Percentiles rank a stretch among this genome's conserved stretches.
phyloP scores from a whole-genome alignment of 805 yeast species.

The Zygosaccharomyces pseudorouxii region DNA sequence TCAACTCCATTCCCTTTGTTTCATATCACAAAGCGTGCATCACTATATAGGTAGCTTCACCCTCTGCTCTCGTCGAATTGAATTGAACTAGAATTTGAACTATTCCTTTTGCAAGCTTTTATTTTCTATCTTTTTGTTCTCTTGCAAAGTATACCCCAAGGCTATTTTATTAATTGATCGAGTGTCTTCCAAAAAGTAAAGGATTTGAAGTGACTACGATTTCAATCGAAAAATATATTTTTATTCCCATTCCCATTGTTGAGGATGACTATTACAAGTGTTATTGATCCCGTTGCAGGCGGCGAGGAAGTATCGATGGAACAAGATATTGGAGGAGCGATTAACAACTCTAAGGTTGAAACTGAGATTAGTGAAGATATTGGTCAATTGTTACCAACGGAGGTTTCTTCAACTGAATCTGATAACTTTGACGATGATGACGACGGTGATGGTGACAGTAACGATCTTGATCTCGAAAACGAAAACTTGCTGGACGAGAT shows the following conservation, averaged over 20 bases:
- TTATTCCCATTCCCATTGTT: no score
- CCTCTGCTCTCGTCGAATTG: not conserved
- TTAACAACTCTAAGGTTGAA: conserved; percentile 5
- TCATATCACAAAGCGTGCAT: not conserved
- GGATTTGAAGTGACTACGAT: no score
- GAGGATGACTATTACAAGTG: conserved; percentile 3
- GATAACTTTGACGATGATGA: conserved; percentile 18
- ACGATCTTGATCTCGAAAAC: conserved; percentile 15
- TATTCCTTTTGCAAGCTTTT: no score
- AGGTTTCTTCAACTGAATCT: conserved; percentile 23
- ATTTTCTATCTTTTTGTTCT: no score
- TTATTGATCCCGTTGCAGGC: conserved; percentile 3
- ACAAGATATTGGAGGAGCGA: not conserved
- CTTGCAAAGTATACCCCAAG: not conserved
- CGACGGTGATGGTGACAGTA: conserved; percentile 12
- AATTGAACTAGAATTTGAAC: no score
- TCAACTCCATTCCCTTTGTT: not conserved
- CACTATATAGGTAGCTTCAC: not conserved
- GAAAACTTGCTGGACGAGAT: conserved; percentile 15
- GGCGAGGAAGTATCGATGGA: conserved; percentile 2
- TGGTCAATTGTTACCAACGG: conserved; percentile 21
- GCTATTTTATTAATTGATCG: not conserved
- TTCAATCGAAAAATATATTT: no score
- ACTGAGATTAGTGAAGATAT: conserved; percentile 19
- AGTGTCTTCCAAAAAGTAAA: no score